Percentiles rank a stretch among this genome's conserved stretches.
Conservation (phyloP, 345 rosid species). For the Acer yangbiense region DNA sequence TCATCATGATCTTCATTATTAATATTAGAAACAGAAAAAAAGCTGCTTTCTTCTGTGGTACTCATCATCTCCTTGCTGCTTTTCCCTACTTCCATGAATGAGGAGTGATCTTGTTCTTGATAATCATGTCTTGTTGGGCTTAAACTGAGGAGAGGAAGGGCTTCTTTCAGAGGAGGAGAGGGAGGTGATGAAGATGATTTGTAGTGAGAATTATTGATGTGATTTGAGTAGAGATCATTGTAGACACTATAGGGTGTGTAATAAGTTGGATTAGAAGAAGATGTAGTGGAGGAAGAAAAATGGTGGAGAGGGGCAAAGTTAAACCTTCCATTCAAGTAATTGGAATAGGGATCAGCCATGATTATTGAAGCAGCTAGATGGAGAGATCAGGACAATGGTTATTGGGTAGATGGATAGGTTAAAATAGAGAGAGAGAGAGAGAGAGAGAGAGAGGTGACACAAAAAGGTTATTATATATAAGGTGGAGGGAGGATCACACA, state of each 20-base stretch:
- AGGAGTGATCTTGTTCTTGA: constrained; percentile 17
- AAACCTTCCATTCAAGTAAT: constrained; percentile 54
- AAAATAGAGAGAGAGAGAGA: constrained; percentile 18
- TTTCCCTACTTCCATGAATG: constrained; percentile 49
- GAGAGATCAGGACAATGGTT: constrained; percentile 7
- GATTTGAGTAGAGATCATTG: constrained; percentile 29
- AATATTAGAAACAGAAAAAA: constrained; percentile 23
- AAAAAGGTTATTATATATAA: constrained; percentile 4
- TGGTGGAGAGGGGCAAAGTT: constrained; percentile 40
- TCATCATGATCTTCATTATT: constrained; percentile 33
- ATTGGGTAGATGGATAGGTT: constrained; percentile 26
- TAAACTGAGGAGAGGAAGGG: constrained; percentile 84
- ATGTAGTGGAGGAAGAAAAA: constrained; percentile 36
- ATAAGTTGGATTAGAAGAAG: constrained; percentile 38
- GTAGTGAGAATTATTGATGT: constrained; percentile 16
- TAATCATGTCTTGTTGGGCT: constrained; percentile 61
- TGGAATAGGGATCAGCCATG: constrained; percentile 70
- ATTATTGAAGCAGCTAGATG: constrained; percentile 25
- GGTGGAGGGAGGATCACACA: constrained; percentile 10
- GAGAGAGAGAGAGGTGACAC: constrained; percentile 12
- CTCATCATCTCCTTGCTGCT: constrained; percentile 29
- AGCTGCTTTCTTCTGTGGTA: constrained; percentile 25
- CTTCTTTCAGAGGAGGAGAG: constrained; percentile 83
- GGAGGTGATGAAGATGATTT: constrained; percentile 33
- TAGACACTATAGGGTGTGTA: constrained; percentile 26